phyloP scores from a whole-genome alignment of 2,329 filamentous ascomycete genomes.

The Trichoderma cornu-damae region DNA sequence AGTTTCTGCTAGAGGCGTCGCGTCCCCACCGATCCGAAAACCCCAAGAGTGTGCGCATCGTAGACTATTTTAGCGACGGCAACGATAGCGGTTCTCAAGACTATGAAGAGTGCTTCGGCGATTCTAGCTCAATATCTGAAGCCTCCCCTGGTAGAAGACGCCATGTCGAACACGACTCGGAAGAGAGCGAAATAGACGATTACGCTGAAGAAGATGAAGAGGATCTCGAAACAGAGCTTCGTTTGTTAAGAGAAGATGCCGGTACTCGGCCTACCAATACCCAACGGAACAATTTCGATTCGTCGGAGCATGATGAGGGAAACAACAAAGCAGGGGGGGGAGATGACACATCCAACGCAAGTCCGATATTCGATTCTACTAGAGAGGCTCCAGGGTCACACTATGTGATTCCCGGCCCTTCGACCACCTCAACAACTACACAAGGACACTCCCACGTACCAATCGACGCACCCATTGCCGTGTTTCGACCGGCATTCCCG shows the following conservation, averaged over 20 bases:
- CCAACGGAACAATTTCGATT: background rate
- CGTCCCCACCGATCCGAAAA: background rate
- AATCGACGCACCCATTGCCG: constrained; percentile 32
- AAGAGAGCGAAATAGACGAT: background rate
- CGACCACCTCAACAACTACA: background rate
- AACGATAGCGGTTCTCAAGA: constrained; percentile 22
- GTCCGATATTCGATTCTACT: background rate
- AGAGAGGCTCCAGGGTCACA: background rate
- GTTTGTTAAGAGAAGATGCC: background rate
- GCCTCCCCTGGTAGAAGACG: background rate
- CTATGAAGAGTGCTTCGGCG: background rate
- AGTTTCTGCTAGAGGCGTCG: background rate
- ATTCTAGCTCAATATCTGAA: background rate
- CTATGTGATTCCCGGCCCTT: background rate
- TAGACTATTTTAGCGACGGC: constrained; percentile 29
- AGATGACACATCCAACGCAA: constrained; percentile 26
- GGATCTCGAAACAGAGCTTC: constrained; percentile 2
- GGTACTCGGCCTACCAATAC: background rate
- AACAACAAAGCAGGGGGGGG: constrained; percentile 19
- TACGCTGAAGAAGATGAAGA: constrained; percentile 2
- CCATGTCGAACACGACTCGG: background rate
- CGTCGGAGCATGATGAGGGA: constrained; percentile 20
- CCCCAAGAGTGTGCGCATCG: background rate
- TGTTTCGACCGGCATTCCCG: constrained; percentile 42
- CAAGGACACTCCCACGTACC: background rate